A percentile compares a stretch with the other conserved stretches of the same genome.
Evolutionary conservation across 805 yeast genomes (phyloP).

Genomic region (Metahyphopichia silvanorum): DNA sequence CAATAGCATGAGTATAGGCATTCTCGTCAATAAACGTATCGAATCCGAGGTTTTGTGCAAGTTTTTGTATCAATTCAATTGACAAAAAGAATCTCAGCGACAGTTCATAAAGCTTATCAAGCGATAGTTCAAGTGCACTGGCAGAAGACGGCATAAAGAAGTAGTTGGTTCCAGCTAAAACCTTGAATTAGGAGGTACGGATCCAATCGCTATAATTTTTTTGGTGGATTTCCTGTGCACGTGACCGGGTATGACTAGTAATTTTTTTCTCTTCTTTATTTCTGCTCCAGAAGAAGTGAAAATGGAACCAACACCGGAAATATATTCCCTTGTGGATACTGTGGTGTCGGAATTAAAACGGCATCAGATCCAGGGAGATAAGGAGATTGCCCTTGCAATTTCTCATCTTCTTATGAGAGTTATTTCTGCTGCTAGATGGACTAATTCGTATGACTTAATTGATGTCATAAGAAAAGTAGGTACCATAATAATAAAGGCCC

Average conservation of each 20-base stretch:
- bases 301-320: slow-evolving; percentile 33
- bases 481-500: slow-evolving; percentile 64
- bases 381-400: slow-evolving; percentile 79
- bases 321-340: slow-evolving; percentile 34
- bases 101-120: slow-evolving; percentile 27
- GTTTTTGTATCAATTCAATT: slow-evolving; percentile 34
- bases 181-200: too few relatives aligned
- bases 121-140: slow-evolving; percentile 16
- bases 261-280: too few relatives aligned
- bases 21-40: slow-evolving; percentile 42
- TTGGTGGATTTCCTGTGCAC: too few relatives aligned
- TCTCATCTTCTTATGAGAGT: slow-evolving; percentile 85
- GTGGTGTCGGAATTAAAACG: slow-evolving; percentile 62
- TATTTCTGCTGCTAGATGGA: slow-evolving; percentile 87
- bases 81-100: slow-evolving; percentile 28
- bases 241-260: too few relatives aligned
- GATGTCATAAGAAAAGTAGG: slow-evolving; percentile 74
- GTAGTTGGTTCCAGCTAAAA: too few relatives aligned
- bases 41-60: slow-evolving; percentile 37
- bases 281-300: too few relatives aligned
- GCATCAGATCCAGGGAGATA: slow-evolving; percentile 79
- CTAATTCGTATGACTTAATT: slow-evolving; percentile 68
- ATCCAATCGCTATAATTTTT: too few relatives aligned
- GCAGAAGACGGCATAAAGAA: too few relatives aligned
- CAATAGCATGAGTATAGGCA: slow-evolving; percentile 21